phyloP scores from a whole-genome alignment of 805 yeast genomes.

The Dipodascopsis tothii region DNA sequence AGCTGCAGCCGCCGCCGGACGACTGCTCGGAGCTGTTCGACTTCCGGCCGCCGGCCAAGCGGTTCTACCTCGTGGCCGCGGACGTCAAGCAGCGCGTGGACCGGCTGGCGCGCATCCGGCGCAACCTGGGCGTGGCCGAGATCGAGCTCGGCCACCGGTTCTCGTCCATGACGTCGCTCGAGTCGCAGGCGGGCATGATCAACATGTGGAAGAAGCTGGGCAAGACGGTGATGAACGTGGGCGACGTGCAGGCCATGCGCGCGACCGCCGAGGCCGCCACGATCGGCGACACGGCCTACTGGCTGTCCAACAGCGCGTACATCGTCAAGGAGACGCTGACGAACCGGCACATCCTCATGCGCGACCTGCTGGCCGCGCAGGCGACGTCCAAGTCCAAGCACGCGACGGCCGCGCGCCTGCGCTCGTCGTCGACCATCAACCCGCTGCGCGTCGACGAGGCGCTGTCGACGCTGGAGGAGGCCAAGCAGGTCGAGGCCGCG shows the following conservation, averaged over 20 bases:
- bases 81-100: conserved; percentile 52
- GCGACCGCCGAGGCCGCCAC: conserved; percentile 66
- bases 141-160: conserved; percentile 43
- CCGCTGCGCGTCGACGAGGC: conserved; percentile 91
- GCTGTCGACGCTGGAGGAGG: conserved; percentile 65
- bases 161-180: conserved; percentile 36
- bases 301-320: conserved; percentile 66
- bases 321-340: conserved; percentile 88
- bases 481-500: conserved; percentile 67
- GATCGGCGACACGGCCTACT: conserved; percentile 64
- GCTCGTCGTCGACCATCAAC: conserved; percentile 66
- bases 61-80: conserved; percentile 53
- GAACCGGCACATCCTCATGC: conserved; percentile 83
- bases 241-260: conserved; percentile 68
- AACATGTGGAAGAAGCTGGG: conserved; percentile 72
- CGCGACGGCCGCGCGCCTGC: conserved; percentile 56
- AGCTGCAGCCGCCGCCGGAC: conserved; percentile 85
- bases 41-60: conserved; percentile 80
- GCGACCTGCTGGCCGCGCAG: conserved; percentile 78
- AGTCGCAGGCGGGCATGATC: conserved; percentile 63
- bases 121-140: conserved; percentile 48
- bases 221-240: conserved; percentile 57
- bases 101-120: conserved; percentile 41
- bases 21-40: conserved; percentile 71
- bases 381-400: conserved; percentile 63